These are phyloP conservation scores for Juglanconis sp. DNA, from an alignment of 2,329 filamentous ascomycete species.

Conservation along the genomic window DNA sequence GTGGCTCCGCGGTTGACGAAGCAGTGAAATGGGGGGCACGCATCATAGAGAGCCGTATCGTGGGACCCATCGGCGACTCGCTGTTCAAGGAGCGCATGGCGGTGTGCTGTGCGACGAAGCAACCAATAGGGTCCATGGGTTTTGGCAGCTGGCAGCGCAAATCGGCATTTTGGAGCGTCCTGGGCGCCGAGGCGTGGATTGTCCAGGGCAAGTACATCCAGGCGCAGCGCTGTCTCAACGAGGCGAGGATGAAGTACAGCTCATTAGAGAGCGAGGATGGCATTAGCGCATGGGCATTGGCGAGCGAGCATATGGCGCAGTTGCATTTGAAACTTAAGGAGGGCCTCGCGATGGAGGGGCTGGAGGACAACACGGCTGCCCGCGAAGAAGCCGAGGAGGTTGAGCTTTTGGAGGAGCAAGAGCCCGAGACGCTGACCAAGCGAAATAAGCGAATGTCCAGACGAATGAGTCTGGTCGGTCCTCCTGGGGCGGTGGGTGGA, in stretches of 20 bases:
- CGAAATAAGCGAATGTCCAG: constrained; percentile 39
- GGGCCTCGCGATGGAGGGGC: constrained; percentile 36
- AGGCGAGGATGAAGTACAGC: constrained; percentile 58
- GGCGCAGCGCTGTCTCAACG: constrained; percentile 72
- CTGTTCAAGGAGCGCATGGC: constrained; percentile 84
- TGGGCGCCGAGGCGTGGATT: constrained; percentile 83
- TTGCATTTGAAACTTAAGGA: constrained; percentile 50
- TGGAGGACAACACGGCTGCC: constrained; percentile 21
- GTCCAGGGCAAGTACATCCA: constrained; percentile 72
- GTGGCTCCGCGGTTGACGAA: constrained; percentile 77
- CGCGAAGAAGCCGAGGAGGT: constrained; percentile 33
- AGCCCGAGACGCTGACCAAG: constrained; percentile 54
- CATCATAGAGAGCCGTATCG: constrained; percentile 73
- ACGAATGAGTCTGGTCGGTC: constrained; percentile 53
- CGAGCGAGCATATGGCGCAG: constrained; percentile 49
- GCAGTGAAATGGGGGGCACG: constrained; percentile 81
- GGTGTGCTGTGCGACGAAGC: constrained; percentile 75
- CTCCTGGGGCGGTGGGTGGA: constrained; percentile 22
- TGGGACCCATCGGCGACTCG: constrained; percentile 73
- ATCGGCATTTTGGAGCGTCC: constrained; percentile 82
- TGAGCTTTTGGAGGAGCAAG: constrained; percentile 44
- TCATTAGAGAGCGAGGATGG: constrained; percentile 48
- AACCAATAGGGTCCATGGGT: constrained; percentile 60
- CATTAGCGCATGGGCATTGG: constrained; percentile 47
- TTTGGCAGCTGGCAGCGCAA: constrained; percentile 77